Conservation (phyloP, 306 rosid genomes). For the Vicia sativa region DNA sequence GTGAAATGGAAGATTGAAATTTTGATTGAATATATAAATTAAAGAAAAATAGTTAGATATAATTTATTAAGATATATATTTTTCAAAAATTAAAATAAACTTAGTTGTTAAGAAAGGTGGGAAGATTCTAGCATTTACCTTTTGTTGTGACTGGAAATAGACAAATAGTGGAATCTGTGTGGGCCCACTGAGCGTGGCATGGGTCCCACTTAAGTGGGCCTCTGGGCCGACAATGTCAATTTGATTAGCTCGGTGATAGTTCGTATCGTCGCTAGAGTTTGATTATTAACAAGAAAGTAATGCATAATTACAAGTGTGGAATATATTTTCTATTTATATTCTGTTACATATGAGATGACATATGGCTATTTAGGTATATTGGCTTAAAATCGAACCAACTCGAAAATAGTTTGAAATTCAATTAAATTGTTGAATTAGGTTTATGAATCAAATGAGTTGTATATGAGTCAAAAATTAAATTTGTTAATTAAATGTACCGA, state of each 20-base stretch:
- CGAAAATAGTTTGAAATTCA: too few species aligned
- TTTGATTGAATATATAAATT: not conserved
- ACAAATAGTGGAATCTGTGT: conserved; percentile 19
- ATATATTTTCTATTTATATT: too few species aligned
- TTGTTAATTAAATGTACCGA: too few species aligned
- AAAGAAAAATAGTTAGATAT: too few species aligned
- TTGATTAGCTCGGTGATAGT: not conserved
- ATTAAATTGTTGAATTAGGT: too few species aligned
- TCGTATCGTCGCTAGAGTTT: not conserved
- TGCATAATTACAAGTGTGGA: not conserved
- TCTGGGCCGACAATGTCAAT: conserved; percentile 9
- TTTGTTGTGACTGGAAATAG: not conserved
- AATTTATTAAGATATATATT: too few species aligned
- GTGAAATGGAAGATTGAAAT: not conserved
- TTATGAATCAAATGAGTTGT: too few species aligned
- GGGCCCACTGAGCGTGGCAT: conserved; percentile 1
- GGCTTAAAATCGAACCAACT: too few species aligned
- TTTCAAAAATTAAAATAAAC: not conserved
- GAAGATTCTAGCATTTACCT: conserved; percentile 30
- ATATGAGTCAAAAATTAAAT: too few species aligned
- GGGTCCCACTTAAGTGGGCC: conserved; percentile 33
- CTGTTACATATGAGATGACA: too few species aligned
- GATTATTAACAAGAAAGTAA: not conserved
- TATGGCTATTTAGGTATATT: too few species aligned
- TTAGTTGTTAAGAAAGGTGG: conserved; percentile 41